phyloP scores from a whole-genome alignment of 805 yeast genomes.

The Kuraishia molischiana region DNA sequence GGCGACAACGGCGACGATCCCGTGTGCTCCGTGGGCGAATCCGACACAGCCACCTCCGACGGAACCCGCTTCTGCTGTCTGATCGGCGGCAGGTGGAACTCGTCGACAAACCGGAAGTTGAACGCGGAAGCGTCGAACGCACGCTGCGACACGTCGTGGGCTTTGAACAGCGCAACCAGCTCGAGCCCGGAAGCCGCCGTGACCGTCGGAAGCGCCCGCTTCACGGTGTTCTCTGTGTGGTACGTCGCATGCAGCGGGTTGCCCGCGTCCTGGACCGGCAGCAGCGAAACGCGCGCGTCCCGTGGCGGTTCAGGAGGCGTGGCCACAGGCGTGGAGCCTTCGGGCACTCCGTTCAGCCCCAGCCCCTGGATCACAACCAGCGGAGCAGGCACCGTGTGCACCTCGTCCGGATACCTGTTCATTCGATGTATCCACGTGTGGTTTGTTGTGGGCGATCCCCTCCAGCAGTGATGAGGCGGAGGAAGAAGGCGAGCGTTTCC shows the following conservation, averaged over 20 bases:
- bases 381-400: constrained; percentile 25
- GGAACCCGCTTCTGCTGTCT: not conserved
- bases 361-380: constrained; percentile 32
- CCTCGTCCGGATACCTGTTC: constrained; percentile 28
- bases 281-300: constrained; percentile 6
- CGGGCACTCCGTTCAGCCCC: constrained; percentile 15
- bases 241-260: constrained; percentile 6
- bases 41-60: not conserved
- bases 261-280: not conserved
- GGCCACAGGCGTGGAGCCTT: constrained; percentile 7
- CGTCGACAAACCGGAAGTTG: constrained; percentile 20
- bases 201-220: constrained; percentile 11
- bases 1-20: constrained; percentile 30
- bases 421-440: too few species aligned
- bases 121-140: constrained; percentile 12
- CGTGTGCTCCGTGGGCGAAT: not conserved
- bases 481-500: too few species aligned
- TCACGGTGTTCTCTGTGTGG: constrained; percentile 5
- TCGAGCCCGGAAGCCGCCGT: constrained; percentile 19
- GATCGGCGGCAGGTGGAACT: constrained; percentile 12
- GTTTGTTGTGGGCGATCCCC: too few species aligned
- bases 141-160: constrained; percentile 10
- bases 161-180: constrained; percentile 18
- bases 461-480: too few species aligned
- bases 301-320: not conserved